These are phyloP conservation scores for Populus davidiana DNA, from an alignment of 345 rosid genomes.

Conservation along the genomic window DNA sequence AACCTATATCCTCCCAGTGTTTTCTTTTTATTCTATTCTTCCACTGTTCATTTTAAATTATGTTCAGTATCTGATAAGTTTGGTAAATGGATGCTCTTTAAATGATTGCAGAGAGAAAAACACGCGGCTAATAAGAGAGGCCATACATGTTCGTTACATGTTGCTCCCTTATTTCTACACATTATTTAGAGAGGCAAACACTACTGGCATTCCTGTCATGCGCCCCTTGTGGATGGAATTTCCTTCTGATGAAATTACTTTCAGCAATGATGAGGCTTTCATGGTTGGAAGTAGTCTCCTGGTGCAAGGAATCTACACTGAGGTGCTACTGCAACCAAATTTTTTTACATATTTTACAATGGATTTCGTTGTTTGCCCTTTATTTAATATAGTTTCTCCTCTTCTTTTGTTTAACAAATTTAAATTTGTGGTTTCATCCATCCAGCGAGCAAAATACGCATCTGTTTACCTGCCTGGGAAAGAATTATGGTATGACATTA, in stretches of 20 bases:
- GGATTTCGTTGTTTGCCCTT: neutral
- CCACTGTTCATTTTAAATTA: neutral
- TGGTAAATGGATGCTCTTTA: conserved; percentile 9
- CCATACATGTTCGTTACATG: conserved; percentile 78
- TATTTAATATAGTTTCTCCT: conserved; percentile 5
- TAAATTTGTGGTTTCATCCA: conserved; percentile 8
- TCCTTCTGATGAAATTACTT: conserved; percentile 81
- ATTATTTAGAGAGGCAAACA: conserved; percentile 90
- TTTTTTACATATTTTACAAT: neutral
- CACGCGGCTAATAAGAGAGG: conserved; percentile 80
- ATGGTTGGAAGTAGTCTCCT: conserved; percentile 90
- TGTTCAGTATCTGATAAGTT: neutral
- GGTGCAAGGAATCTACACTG: conserved; percentile 88
- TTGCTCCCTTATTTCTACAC: conserved; percentile 93
- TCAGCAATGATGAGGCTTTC: conserved; percentile 87
- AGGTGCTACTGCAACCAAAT: conserved; percentile 43
- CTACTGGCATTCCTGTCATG: conserved; percentile 72
- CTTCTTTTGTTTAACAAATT: neutral
- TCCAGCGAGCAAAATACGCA: conserved; percentile 63
- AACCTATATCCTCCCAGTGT: neutral
- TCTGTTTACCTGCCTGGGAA: conserved; percentile 88
- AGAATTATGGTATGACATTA: conserved; percentile 82
- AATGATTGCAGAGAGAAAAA: conserved; percentile 66
- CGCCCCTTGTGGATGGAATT: conserved; percentile 99
- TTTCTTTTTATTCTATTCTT: neutral